A percentile compares a stretch with the other conserved stretches of the same genome.
These are phyloP conservation scores for Botrytis squamosa DNA, from an alignment of 2,329 filamentous ascomycete genomes.

Conservation along the genomic window DNA sequence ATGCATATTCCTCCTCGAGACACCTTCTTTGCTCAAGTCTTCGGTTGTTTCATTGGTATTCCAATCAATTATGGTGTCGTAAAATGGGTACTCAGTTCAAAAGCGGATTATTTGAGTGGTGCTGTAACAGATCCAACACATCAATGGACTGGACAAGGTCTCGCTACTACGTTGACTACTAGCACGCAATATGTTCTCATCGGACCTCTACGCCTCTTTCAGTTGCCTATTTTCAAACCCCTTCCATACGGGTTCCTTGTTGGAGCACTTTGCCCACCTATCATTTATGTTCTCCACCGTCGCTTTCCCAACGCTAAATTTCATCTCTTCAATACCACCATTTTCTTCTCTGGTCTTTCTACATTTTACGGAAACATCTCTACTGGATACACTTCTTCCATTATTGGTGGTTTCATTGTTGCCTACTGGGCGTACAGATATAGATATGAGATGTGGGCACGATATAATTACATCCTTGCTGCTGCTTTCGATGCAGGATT, in stretches of 20 bases:
- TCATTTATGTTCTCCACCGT: constrained; percentile 53
- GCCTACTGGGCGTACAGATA: constrained; percentile 59
- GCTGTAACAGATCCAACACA: constrained; percentile 51
- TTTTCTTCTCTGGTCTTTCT: constrained; percentile 57
- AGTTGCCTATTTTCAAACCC: constrained; percentile 47
- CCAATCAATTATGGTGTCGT: constrained; percentile 62
- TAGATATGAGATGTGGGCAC: constrained; percentile 56
- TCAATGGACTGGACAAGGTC: constrained; percentile 59
- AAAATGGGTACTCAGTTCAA: constrained; percentile 57
- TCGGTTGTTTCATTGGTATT: constrained; percentile 57
- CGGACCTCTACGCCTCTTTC: constrained; percentile 51
- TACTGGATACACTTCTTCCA: constrained; percentile 56
- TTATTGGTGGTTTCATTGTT: constrained; percentile 59
- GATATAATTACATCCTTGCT: constrained; percentile 60
- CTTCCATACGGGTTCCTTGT: constrained; percentile 55
- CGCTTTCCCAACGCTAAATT: constrained; percentile 51
- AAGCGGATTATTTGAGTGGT: constrained; percentile 55
- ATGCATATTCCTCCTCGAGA: constrained; percentile 59
- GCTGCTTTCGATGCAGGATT: constrained; percentile 62
- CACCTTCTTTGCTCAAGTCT: constrained; percentile 61
- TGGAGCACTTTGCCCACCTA: constrained; percentile 46
- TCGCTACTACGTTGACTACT: constrained; percentile 52
- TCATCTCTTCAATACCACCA: constrained; percentile 60
- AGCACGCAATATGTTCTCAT: constrained; percentile 61
- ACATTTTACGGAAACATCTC: constrained; percentile 61